These are phyloP conservation scores for Calonectria ilicicola DNA, from an alignment of 2,329 filamentous ascomycete genomes.

Conservation along the genomic window DNA sequence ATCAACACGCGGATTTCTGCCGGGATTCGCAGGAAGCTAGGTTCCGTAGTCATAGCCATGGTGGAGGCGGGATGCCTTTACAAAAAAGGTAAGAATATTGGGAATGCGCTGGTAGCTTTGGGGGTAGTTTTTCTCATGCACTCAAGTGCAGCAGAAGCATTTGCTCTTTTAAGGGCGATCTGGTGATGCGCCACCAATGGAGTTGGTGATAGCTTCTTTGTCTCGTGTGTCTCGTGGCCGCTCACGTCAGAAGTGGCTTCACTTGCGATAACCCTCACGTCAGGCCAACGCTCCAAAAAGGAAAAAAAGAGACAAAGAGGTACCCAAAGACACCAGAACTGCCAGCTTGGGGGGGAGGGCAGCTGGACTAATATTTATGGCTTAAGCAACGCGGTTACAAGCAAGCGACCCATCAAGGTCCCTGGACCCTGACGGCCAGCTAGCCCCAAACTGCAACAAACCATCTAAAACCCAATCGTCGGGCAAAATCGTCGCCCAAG, in stretches of 20 bases:
- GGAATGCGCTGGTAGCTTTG: background rate
- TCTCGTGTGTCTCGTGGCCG: constrained; percentile 3
- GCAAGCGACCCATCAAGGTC: constrained; percentile 41
- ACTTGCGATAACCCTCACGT: constrained; percentile 7
- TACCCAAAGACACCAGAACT: background rate
- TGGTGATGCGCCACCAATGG: constrained; percentile 7
- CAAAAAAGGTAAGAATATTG: background rate
- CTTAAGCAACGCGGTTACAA: background rate
- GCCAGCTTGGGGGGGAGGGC: background rate
- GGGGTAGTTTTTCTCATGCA: background rate
- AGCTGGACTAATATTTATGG: constrained; percentile 36
- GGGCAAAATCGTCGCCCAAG: constrained; percentile 23
- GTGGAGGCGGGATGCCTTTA: background rate
- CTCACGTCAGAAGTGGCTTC: constrained; percentile 35
- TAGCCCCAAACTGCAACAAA: constrained; percentile 31
- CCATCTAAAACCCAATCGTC: constrained; percentile 25
- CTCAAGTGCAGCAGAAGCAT: background rate
- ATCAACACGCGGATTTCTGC: constrained; percentile 58
- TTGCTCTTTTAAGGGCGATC: background rate
- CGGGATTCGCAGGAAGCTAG: constrained; percentile 50
- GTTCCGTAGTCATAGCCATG: constrained; percentile 34
- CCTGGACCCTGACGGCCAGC: constrained; percentile 33
- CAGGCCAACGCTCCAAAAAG: constrained; percentile 6
- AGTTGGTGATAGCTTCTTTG: constrained; percentile 16
- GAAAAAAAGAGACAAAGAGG: constrained; percentile 29